Evolutionary conservation across 176 grass and related monocot species (phyloP).

Genomic region (Oryza australiensis): DNA sequence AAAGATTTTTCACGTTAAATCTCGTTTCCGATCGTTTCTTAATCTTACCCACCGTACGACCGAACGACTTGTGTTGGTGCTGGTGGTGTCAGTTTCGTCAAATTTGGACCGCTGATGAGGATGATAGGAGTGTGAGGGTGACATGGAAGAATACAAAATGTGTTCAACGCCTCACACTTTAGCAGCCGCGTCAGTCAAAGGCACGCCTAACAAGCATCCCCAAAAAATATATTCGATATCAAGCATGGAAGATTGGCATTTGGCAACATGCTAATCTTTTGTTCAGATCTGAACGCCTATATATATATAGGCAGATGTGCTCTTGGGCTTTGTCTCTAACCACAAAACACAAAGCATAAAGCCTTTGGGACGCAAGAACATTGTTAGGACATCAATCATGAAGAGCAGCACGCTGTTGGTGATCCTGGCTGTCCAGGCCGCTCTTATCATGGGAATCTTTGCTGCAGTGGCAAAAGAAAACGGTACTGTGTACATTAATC

Average conservation of each 20-base stretch:
- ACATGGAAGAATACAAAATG: background rate
- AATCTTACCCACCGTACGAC: too few relatives aligned
- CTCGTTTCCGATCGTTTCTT: too few relatives aligned
- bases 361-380: background rate
- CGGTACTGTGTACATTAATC: background rate
- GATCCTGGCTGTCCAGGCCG: conserved; percentile 24
- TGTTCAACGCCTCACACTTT: background rate
- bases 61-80: background rate
- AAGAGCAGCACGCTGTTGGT: conserved; percentile 28
- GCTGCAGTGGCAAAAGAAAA: conserved; percentile 31
- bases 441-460: conserved; percentile 33
- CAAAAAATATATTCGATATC: background rate
- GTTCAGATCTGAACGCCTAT: conserved; percentile 13
- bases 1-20: too few relatives aligned
- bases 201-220: conserved; percentile 24
- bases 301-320: background rate
- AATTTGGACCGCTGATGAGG: background rate
- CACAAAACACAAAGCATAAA: background rate
- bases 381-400: background rate
- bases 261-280: background rate
- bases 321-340: background rate
- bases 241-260: background rate
- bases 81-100: background rate
- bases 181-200: conserved; percentile 25
- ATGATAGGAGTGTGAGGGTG: background rate